A percentile compares a stretch with the other conserved stretches of the same genome.
These are phyloP conservation scores for Bruguiera sexangula DNA, from an alignment of 345 rosid species.

Conservation along the genomic window DNA sequence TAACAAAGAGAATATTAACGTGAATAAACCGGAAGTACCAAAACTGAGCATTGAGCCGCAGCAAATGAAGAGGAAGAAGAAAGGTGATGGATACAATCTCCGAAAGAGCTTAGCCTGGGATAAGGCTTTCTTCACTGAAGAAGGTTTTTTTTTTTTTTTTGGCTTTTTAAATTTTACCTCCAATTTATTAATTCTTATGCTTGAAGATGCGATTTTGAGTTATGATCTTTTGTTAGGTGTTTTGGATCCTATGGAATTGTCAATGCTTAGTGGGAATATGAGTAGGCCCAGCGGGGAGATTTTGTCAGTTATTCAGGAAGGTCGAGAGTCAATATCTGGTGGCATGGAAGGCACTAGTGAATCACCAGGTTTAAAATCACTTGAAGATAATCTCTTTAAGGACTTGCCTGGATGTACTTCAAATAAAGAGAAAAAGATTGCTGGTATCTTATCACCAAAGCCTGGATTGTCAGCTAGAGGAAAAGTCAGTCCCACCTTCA, in stretches of 20 bases:
- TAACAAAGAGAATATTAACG: constrained; percentile 48
- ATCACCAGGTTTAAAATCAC: constrained; percentile 41
- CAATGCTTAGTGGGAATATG: constrained; percentile 54
- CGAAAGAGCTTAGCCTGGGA: constrained; percentile 95
- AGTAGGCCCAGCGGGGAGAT: constrained; percentile 38
- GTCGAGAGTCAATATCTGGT: constrained; percentile 37
- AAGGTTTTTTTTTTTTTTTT: constrained; percentile 42
- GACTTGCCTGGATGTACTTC: constrained; percentile 42
- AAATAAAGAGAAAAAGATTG: constrained; percentile 31
- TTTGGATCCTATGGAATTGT: constrained; percentile 62
- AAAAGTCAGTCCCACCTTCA: constrained; percentile 29
- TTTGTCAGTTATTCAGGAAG: constrained; percentile 56
- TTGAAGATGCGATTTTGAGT: neutral
- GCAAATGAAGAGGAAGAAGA: constrained; percentile 87
- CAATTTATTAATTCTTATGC: neutral
- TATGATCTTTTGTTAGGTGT: constrained; percentile 43
- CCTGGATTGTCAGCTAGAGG: constrained; percentile 32
- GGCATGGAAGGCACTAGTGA: constrained; percentile 22
- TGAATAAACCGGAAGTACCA: constrained; percentile 40
- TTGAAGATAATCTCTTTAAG: constrained; percentile 45
- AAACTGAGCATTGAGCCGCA: constrained; percentile 66
- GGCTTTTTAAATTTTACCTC: neutral
- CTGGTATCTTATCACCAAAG: constrained; percentile 28
- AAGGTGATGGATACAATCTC: constrained; percentile 67
- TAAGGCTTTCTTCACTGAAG: constrained; percentile 82